A percentile compares a stretch with the other conserved stretches of the same genome.
Conservation (phyloP, 805 yeast species). For the Yarrowia deformans region DNA sequence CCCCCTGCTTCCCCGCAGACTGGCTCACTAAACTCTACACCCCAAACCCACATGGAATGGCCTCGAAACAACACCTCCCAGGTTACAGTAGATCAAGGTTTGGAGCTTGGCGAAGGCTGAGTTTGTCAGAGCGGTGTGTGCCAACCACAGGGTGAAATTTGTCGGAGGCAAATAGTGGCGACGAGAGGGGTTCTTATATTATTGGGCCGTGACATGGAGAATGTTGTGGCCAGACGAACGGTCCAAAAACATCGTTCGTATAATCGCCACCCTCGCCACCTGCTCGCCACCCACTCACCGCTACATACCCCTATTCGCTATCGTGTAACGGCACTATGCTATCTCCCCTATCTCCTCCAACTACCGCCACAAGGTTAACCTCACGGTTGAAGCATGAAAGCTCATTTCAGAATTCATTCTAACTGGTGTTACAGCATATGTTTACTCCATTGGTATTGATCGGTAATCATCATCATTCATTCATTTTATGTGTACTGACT, state of each 20-base stretch:
- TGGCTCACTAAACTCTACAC: constrained; percentile 31
- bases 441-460: neutral
- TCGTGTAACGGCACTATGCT: neutral
- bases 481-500: constrained; percentile 19
- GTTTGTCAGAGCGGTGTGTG: constrained; percentile 4
- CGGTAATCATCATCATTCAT: constrained; percentile 33
- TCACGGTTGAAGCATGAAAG: constrained; percentile 1
- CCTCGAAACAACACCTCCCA: constrained; percentile 17
- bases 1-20: constrained; percentile 31
- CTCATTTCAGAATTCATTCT: neutral
- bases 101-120: neutral
- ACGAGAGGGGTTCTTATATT: neutral
- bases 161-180: neutral
- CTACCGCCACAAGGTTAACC: constrained; percentile 2
- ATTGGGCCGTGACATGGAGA: neutral
- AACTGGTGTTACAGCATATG: neutral
- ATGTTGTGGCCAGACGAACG: neutral
- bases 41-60: constrained; percentile 29
- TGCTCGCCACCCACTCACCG: neutral
- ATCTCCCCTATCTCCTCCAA: constrained; percentile 21
- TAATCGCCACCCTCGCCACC: neutral
- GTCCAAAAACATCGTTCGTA: neutral
- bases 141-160: constrained; percentile 13
- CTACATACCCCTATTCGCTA: neutral
- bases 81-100: constrained; percentile 26